phyloP scores from a whole-genome alignment of 768 basidiomycete genomes.

The Auriscalpium orientale region DNA sequence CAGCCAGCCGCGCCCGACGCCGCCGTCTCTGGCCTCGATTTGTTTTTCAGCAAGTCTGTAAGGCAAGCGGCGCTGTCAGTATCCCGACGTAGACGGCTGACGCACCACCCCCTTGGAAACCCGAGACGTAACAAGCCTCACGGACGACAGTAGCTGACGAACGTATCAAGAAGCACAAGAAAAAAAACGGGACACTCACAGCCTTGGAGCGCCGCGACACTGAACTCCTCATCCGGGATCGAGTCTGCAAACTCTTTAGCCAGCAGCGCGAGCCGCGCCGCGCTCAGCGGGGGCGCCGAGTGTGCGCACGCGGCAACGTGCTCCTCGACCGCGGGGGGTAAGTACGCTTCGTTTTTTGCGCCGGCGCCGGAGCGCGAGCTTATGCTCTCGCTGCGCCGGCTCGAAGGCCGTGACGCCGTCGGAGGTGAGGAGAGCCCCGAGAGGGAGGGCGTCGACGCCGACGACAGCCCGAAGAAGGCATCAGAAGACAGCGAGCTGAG shows the following conservation, averaged over 20 bases:
- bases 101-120: constrained; percentile 11
- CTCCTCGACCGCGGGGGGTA: constrained; percentile 58
- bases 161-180: constrained; percentile 12
- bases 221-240: constrained; percentile 81
- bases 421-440: constrained; percentile 16
- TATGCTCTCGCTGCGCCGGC: constrained; percentile 11
- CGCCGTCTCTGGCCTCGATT: constrained; percentile 72
- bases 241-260: constrained; percentile 75
- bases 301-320: constrained; percentile 52
- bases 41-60: constrained; percentile 74
- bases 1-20: constrained; percentile 59
- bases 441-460: constrained; percentile 26
- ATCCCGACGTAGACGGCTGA: constrained; percentile 17
- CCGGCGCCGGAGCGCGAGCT: constrained; percentile 10
- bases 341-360: constrained; percentile 33
- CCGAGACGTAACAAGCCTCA: constrained; percentile 7
- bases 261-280: constrained; percentile 52
- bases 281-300: constrained; percentile 58
- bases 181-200: constrained; percentile 45
- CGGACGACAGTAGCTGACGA: constrained; percentile 13
- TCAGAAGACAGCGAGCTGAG: constrained; percentile 41
- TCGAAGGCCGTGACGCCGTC: constrained; percentile 10
- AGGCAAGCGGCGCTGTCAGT: constrained; percentile 9
- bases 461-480: constrained; percentile 31
- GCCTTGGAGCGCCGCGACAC: constrained; percentile 85